These are phyloP conservation scores for Wickerhamiella kazuoi DNA, from an alignment of 805 yeast genomes.

Conservation along the genomic window DNA sequence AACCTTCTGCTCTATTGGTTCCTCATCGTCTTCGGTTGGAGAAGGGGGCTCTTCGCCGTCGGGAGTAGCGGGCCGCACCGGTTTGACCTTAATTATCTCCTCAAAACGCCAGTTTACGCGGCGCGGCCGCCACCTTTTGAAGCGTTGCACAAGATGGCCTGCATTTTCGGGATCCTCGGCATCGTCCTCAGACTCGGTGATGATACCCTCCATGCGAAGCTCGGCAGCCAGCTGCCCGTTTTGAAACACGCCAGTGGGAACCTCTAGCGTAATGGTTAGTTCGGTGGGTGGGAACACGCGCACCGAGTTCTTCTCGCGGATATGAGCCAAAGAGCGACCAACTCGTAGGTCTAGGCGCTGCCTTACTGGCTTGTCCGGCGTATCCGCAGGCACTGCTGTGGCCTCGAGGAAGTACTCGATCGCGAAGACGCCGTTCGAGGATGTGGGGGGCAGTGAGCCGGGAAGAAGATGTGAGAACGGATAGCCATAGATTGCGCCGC, in stretches of 20 bases:
- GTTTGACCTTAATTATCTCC: slow-evolving; percentile 33
- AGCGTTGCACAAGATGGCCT: slow-evolving; percentile 3
- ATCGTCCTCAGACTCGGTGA: background rate
- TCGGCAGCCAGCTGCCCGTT: slow-evolving; percentile 73
- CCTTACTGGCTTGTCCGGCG: slow-evolving; percentile 9
- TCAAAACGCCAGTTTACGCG: slow-evolving; percentile 79
- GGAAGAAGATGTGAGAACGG: slow-evolving; percentile 85
- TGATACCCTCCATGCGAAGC: slow-evolving; percentile 44
- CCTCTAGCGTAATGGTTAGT: slow-evolving; percentile 65
- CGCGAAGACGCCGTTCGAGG: slow-evolving; percentile 38
- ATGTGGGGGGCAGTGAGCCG: slow-evolving; percentile 71
- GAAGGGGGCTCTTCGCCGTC: background rate
- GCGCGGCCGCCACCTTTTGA: slow-evolving; percentile 78
- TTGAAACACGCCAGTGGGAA: slow-evolving; percentile 83
- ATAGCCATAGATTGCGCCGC: slow-evolving; percentile 60
- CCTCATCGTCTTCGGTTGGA: slow-evolving; percentile 4
- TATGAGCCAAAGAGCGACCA: slow-evolving; percentile 58
- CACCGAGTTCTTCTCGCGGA: slow-evolving; percentile 70
- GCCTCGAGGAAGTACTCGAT: slow-evolving; percentile 70
- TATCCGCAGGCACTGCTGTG: slow-evolving; percentile 8
- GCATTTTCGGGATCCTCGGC: background rate
- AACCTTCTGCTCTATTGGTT: slow-evolving; percentile 42
- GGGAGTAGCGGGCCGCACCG: slow-evolving; percentile 2
- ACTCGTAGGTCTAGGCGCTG: slow-evolving; percentile 29
- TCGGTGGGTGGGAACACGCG: slow-evolving; percentile 94